Base-by-base conservation (phyloP, 176 grass and related monocot species). In the Phyllostachys edulis region DNA sequence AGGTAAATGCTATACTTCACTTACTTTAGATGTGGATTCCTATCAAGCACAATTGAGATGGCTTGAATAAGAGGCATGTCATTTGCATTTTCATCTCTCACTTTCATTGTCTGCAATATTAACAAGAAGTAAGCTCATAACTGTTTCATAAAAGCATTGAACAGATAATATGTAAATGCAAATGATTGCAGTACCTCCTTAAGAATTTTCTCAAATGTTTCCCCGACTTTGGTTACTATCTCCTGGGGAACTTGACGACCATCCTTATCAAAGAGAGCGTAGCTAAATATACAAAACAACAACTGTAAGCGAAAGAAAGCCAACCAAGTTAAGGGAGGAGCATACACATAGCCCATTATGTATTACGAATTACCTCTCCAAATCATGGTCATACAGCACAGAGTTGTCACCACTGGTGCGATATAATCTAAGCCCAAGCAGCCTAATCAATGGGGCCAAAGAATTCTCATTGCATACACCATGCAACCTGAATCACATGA, bases 391-490 rank as follows among this genome's bases (percentile, higher is more conserved):
- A 86, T 99, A 99, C 36, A 96, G 27, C 41, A 99, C 90, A 84
- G 96, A 99, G 85, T 99, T 96, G 82, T 99, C 96, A 36, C 96
- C 96, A 66, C 96, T 99, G 50, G 96, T 99, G 77, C 96, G 93
- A 54, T 99, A 99, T 83, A 99, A 88, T 85, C 80, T 91, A 78
- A 99, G 93, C 32, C 96, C 91, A 71, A 99, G 96, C 71, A 80
- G 54, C 84, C 96, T 90, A 80, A 99, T 99, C 77, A 99, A 80
- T 85, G 96, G 96, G 5, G 96, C 93, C 80, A 99, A 78, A 17
- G 96, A 99, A 88, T 96, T 99, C 66, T 99, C 96, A 78, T 99
- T 99, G 78, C 96, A 99, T 55, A 90, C 96, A 80, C 96, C 96
- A 84, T 99, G 93, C 71, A 99, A 86, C 96, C 96, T 98, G 74